Conservation (phyloP, 2,329 filamentous ascomycete species). For the Colletotrichum destructivum region DNA sequence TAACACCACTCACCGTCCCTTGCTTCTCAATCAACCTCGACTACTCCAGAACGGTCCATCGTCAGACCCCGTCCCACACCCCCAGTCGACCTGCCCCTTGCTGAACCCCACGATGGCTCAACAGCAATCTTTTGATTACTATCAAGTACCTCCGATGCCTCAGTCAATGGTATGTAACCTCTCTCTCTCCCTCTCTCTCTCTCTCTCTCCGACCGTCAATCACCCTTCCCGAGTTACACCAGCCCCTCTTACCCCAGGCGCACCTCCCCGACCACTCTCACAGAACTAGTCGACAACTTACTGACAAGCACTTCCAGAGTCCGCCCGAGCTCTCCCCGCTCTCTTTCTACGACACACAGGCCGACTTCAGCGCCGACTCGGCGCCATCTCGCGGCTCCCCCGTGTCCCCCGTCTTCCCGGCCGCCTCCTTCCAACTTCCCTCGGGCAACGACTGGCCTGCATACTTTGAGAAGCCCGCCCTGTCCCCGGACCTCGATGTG, state of each 20-base stretch:
- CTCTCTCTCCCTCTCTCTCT: not conserved
- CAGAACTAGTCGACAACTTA: not conserved
- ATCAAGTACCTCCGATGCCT: constrained; percentile 38
- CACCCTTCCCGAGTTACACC: constrained; percentile 14
- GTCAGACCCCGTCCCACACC: constrained; percentile 7
- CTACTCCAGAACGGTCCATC: constrained; percentile 13
- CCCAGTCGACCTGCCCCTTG: constrained; percentile 21
- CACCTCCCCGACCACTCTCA: not conserved
- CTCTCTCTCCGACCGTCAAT: not conserved
- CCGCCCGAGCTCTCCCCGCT: constrained; percentile 42
- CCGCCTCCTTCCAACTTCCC: constrained; percentile 50
- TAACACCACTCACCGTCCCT: constrained; percentile 28
- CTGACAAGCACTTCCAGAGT: constrained; percentile 37
- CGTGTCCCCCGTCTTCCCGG: constrained; percentile 49
- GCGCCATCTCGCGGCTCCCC: constrained; percentile 52
- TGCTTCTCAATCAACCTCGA: constrained; percentile 1
- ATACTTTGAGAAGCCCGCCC: constrained; percentile 49
- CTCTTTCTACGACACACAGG: constrained; percentile 44
- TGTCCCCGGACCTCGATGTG: constrained; percentile 48
- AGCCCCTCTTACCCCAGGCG: not conserved
- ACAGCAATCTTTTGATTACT: constrained; percentile 41
- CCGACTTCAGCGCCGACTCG: constrained; percentile 54
- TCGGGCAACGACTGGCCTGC: constrained; percentile 47
- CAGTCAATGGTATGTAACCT: constrained; percentile 34
- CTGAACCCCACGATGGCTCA: constrained; percentile 36